These are phyloP conservation scores for Fusarium goolgardi DNA, from an alignment of 2,329 filamentous ascomycete genomes.

Conservation along the genomic window DNA sequence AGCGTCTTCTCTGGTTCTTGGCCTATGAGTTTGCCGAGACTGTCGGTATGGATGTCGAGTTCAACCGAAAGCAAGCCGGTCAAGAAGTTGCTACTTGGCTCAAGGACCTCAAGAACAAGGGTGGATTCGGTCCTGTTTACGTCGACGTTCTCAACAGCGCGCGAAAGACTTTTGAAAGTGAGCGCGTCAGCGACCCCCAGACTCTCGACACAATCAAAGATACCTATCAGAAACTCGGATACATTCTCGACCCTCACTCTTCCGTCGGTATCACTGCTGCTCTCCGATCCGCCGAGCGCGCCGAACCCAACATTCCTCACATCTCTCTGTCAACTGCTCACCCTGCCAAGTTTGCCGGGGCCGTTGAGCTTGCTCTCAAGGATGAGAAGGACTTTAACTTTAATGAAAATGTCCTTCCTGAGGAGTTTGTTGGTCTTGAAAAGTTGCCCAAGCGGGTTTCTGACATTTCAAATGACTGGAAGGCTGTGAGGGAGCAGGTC, in stretches of 20 bases:
- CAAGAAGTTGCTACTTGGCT: slow-evolving; percentile 85
- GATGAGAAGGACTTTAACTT: slow-evolving; percentile 81
- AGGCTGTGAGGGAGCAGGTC: slow-evolving; percentile 80
- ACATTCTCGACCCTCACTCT: slow-evolving; percentile 93
- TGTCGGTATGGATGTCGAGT: slow-evolving; percentile 71
- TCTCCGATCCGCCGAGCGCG: slow-evolving; percentile 71
- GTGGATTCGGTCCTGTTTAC: slow-evolving; percentile 83
- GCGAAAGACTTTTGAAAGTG: slow-evolving; percentile 81
- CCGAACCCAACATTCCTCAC: slow-evolving; percentile 68
- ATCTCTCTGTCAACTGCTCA: slow-evolving; percentile 94
- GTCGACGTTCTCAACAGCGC: slow-evolving; percentile 77
- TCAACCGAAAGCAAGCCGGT: slow-evolving; percentile 76
- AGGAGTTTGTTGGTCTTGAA: slow-evolving; percentile 84
- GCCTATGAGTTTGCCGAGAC: slow-evolving; percentile 75
- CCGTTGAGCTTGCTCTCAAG: slow-evolving; percentile 82
- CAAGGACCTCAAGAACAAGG: slow-evolving; percentile 79
- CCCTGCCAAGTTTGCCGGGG: slow-evolving; percentile 91
- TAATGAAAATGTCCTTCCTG: slow-evolving; percentile 76
- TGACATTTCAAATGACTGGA: slow-evolving; percentile 76
- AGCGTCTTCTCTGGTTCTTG: slow-evolving; percentile 93
- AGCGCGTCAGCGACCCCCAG: slow-evolving; percentile 74
- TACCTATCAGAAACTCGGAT: slow-evolving; percentile 70
- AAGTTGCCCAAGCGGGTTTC: slow-evolving; percentile 79
- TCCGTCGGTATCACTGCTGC: slow-evolving; percentile 87
- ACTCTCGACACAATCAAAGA: slow-evolving; percentile 73